Evolutionary conservation across 768 basidiomycete species (phyloP).

Genomic region (Leccinum disarticulatum): DNA sequence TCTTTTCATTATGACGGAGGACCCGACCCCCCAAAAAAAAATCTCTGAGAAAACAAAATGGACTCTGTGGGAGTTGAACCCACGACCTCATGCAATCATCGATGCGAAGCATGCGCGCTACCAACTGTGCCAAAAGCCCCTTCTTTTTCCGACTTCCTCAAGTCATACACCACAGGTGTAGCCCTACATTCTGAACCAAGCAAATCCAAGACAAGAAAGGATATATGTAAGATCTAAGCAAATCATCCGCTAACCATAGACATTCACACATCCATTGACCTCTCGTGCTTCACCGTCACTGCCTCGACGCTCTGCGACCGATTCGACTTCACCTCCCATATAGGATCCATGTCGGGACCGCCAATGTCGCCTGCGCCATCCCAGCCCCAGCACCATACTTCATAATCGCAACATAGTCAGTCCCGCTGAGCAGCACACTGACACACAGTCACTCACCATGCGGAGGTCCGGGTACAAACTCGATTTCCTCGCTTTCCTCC

Average conservation of each 20-base stretch:
- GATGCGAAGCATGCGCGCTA: constrained; percentile 62
- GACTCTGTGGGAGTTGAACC: constrained; percentile 51
- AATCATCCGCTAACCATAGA: background rate
- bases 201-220: constrained; percentile 1
- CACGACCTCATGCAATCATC: constrained; percentile 52
- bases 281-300: constrained; percentile 71
- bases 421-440: background rate
- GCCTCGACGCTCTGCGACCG: constrained; percentile 56
- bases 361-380: constrained; percentile 98
- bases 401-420: constrained; percentile 6
- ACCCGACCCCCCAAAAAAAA: background rate
- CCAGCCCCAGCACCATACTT: constrained; percentile 99
- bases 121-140: constrained; percentile 59
- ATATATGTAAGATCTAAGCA: constrained; percentile 15
- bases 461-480: constrained; percentile 79
- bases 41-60: background rate
- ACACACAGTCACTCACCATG: constrained; percentile 53
- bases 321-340: constrained; percentile 87
- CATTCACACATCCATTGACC: constrained; percentile 35
- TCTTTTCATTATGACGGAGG: background rate
- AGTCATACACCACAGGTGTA: background rate
- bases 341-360: constrained; percentile 95
- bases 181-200: background rate
- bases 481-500: constrained; percentile 78
- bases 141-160: background rate